Percentiles rank a stretch among this genome's conserved stretches.
Conservation (phyloP, 73 alveolate genomes). For the Breviolum minutum region DNA sequence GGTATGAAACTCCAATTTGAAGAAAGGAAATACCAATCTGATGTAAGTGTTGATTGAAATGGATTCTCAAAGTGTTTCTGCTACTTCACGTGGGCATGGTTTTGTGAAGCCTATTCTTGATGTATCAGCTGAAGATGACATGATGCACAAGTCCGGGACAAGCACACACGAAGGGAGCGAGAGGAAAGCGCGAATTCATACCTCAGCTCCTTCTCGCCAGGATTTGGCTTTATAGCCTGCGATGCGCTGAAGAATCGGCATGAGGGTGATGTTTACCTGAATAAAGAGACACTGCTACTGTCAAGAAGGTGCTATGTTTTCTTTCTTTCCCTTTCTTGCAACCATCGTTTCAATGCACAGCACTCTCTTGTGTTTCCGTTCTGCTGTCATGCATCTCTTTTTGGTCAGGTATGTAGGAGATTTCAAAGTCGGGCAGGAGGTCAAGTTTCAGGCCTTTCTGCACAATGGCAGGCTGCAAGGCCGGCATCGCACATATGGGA, state of each 20-base stretch:
- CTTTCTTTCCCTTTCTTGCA: conserved; percentile 98
- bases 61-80: no score
- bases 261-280: conserved; percentile 90
- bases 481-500: neutral
- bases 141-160: no score
- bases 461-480: conserved; percentile 92
- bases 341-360: conserved; percentile 97
- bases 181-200: neutral
- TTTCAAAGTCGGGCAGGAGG: conserved; percentile 94
- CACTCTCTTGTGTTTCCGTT: conserved; percentile 85
- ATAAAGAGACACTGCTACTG: conserved; percentile 23
- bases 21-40: no score
- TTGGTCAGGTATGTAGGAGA: conserved; percentile 63
- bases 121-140: no score
- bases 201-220: conserved; percentile 16
- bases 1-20: no score
- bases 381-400: neutral
- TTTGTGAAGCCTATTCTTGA: no score
- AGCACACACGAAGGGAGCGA: no score
- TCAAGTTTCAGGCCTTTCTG: conserved; percentile 85
- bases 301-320: conserved; percentile 97
- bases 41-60: no score
- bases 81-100: no score
- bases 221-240: conserved; percentile 90
- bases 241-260: conserved; percentile 75